phyloP scores from a whole-genome alignment of 2,329 filamentous ascomycete species.

The Aspergillus melleus region DNA sequence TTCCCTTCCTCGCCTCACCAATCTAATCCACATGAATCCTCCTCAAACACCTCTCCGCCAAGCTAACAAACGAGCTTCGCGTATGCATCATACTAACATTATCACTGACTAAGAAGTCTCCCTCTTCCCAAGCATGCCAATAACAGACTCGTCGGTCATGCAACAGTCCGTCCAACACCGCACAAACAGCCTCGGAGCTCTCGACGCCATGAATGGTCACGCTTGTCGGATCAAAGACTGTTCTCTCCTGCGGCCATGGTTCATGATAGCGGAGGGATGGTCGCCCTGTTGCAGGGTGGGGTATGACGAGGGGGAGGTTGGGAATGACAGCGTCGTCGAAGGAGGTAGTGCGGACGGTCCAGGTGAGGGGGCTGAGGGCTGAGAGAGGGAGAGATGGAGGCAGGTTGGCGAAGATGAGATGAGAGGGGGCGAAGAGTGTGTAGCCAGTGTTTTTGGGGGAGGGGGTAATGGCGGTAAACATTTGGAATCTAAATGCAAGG shows the following conservation, averaged over 20 bases:
- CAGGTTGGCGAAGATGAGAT: conserved; percentile 51
- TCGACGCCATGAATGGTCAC: conserved; percentile 28
- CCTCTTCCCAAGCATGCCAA: conserved; percentile 56
- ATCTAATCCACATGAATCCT: conserved; percentile 5
- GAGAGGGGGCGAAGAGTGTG: conserved; percentile 56
- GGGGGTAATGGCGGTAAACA: conserved; percentile 27
- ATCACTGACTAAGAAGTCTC: conserved; percentile 56
- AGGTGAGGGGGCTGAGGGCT: conserved; percentile 44
- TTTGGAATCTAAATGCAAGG: background rate
- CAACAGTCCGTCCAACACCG: conserved; percentile 41
- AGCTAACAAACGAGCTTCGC: conserved; percentile 15
- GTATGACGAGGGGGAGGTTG: conserved; percentile 46
- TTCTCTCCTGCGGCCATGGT: conserved; percentile 55
- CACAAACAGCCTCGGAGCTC: conserved; percentile 32
- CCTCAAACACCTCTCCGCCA: conserved; percentile 4
- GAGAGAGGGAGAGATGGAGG: conserved; percentile 39
- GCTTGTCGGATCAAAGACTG: conserved; percentile 38
- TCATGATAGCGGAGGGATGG: conserved; percentile 58
- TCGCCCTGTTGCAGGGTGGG: conserved; percentile 47
- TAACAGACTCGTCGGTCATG: conserved; percentile 54
- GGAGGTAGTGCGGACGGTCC: conserved; percentile 51
- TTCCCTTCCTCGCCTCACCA: background rate
- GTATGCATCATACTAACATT: conserved; percentile 37
- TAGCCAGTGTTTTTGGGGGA: conserved; percentile 54
- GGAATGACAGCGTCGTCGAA: conserved; percentile 49